Conservation (phyloP, 257 asterid species). For the Linderniella brevidens region DNA sequence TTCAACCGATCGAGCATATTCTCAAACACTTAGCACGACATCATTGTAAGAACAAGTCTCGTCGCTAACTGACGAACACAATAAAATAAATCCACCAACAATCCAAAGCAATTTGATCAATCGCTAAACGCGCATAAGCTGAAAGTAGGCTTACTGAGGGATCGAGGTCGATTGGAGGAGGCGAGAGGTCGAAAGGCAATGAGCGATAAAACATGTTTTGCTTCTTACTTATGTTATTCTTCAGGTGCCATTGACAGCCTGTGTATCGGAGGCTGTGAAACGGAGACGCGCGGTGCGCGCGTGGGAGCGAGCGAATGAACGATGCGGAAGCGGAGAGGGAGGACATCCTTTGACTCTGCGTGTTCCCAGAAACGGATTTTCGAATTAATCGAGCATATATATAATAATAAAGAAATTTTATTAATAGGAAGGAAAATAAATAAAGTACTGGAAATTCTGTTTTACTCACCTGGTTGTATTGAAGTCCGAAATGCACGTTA, state of each 20-base stretch:
- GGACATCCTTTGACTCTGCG: constrained; percentile 10
- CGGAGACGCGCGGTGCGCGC: constrained; percentile 18
- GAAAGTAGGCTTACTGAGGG: constrained; percentile 25
- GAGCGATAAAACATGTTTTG: constrained; percentile 12
- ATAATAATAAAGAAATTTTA: too few relatives aligned
- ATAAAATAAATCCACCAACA: not conserved
- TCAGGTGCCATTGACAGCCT: constrained; percentile 13
- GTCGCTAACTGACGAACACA: not conserved
- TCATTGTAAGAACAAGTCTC: too few relatives aligned
- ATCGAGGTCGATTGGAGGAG: constrained; percentile 88
- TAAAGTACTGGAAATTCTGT: too few relatives aligned
- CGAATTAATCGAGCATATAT: too few relatives aligned
- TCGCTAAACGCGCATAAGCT: not conserved
- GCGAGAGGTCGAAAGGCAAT: constrained; percentile 76
- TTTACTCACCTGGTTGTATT: too few relatives aligned
- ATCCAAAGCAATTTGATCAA: not conserved
- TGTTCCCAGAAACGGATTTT: too few relatives aligned
- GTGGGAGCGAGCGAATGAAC: constrained; percentile 10
- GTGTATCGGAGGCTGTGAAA: constrained; percentile 14
- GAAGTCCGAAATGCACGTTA: too few relatives aligned
- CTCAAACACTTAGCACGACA: too few relatives aligned
- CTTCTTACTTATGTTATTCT: constrained; percentile 7
- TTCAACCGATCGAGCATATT: not conserved
- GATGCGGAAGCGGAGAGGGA: constrained; percentile 13
- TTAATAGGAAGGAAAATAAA: too few relatives aligned